phyloP scores from a whole-genome alignment of 2,329 filamentous ascomycete genomes.

The Sporothrix phasma region DNA sequence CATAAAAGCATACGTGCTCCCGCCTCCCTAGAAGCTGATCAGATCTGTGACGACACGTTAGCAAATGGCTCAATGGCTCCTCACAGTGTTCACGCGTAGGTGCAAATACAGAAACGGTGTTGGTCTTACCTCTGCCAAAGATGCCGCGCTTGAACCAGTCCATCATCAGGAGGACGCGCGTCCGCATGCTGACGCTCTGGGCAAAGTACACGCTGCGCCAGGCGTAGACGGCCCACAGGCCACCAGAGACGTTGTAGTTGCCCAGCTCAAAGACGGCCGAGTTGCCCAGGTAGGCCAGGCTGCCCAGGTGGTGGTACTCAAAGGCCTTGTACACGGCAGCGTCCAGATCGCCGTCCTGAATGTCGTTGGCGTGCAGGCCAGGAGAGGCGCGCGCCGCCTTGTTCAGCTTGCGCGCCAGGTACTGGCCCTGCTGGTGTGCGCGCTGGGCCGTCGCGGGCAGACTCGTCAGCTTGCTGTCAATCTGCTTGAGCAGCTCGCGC shows the following conservation, averaged over 20 bases:
- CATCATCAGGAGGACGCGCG: slow-evolving; percentile 83
- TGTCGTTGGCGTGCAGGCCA: slow-evolving; percentile 66
- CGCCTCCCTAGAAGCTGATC: slow-evolving; percentile 26
- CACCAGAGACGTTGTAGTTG: slow-evolving; percentile 69
- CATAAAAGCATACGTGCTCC: not conserved
- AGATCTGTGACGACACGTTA: slow-evolving; percentile 24
- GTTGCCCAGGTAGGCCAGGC: slow-evolving; percentile 90
- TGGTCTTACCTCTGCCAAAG: slow-evolving; percentile 78
- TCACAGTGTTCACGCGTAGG: not conserved
- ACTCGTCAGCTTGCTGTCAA: slow-evolving; percentile 89
- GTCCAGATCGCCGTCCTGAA: slow-evolving; percentile 82
- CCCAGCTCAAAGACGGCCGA: slow-evolving; percentile 88
- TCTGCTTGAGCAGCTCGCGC: slow-evolving; percentile 76
- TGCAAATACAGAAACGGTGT: no score
- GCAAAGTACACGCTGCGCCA: slow-evolving; percentile 97
- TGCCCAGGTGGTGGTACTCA: slow-evolving; percentile 85
- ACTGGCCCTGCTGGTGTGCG: slow-evolving; percentile 89
- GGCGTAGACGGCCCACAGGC: slow-evolving; percentile 85
- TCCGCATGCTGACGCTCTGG: slow-evolving; percentile 89
- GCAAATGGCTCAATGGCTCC: not conserved
- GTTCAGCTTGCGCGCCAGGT: slow-evolving; percentile 89
- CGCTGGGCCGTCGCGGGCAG: slow-evolving; percentile 92
- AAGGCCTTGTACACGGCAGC: slow-evolving; percentile 90
- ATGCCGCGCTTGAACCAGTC: slow-evolving; percentile 96
- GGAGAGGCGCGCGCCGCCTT: slow-evolving; percentile 71